Evolutionary conservation across 306 rosid species (phyloP), one percentile per base, ranked within the genome.

Genomic region (Dalbergia oliveri): DNA sequence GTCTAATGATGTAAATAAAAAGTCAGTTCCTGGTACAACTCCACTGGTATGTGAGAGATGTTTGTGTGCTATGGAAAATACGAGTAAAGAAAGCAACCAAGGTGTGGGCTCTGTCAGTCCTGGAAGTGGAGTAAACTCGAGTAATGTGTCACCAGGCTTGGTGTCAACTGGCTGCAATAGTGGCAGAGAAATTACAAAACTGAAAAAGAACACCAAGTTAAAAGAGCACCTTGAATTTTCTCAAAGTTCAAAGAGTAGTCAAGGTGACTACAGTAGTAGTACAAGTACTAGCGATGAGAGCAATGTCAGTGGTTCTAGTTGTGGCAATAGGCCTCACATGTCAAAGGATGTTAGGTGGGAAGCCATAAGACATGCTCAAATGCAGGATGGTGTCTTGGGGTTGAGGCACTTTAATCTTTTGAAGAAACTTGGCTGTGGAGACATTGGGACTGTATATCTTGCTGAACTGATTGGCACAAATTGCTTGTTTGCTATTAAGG

Each of bases 401-500:
- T 86, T 96, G 86, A 86, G 86, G 56, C 94, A 96, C 83, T 96
- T 96, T 82, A 90, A 96, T 85, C 99, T 96, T 84, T 81, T 96
- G 86, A 93, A 87, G 92, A 96, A 96, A 85, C 98, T 96, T 77
- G 99, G 99, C 79, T 96, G 97, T 76, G 99, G 99, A 76, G 99
- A 96, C 89, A 96, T 96, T 66, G 99, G 99, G 23, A 93, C 99
- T 23, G 99, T 96, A 44, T 96, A 96, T 91, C 99, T 93, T 75
- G 96, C 99, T 6, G 97, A 93, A 78, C 86, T 96, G 69, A 87
- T 86, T 78, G 94, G 91, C 60, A 86, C 90, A 51, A 87, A 88
- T 82, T 96, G 97, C 84, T 89, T 85, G 68, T 93, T 96, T 84
- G 99, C 99, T 61, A 93, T 96, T 74, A 96, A 96, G 88, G 99